phyloP scores from a whole-genome alignment of 805 yeast species.

The Candida odintsovae region DNA sequence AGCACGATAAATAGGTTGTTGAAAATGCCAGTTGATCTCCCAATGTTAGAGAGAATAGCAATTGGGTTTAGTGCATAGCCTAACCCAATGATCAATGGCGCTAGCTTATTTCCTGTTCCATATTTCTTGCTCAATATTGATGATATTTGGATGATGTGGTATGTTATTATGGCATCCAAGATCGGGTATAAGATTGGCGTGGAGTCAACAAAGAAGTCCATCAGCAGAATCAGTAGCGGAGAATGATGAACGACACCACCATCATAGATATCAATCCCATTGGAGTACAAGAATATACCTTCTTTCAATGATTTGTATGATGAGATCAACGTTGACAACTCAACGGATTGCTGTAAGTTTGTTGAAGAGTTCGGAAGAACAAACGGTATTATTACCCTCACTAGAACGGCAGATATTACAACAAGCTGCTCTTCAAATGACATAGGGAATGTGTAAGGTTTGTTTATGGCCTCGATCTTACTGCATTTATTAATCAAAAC shows the following conservation, averaged over 20 bases:
- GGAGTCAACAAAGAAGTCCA: slow-evolving; percentile 26
- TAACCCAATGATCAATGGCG: slow-evolving; percentile 46
- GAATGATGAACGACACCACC: slow-evolving; percentile 89
- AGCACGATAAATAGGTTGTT: slow-evolving; percentile 51
- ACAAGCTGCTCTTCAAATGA: slow-evolving; percentile 1
- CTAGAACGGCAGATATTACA: slow-evolving; percentile 10
- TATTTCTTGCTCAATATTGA: slow-evolving; percentile 19
- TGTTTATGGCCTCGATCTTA: too few species aligned
- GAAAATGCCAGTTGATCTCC: slow-evolving; percentile 62
- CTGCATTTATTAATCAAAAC: too few species aligned
- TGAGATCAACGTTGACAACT: slow-evolving; percentile 68
- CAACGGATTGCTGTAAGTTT: slow-evolving; percentile 34
- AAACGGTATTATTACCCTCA: slow-evolving; percentile 13
- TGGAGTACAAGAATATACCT: slow-evolving; percentile 55
- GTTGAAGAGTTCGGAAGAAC: slow-evolving; percentile 15
- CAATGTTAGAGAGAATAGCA: slow-evolving; percentile 56
- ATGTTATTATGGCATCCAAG: slow-evolving; percentile 55
- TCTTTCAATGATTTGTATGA: slow-evolving; percentile 62
- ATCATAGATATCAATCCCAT: slow-evolving; percentile 60
- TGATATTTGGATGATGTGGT: slow-evolving; percentile 45
- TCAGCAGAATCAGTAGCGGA: slow-evolving; percentile 57
- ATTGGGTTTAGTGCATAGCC: slow-evolving; percentile 80
- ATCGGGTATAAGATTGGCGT: slow-evolving; percentile 44
- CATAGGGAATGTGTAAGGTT: not conserved
- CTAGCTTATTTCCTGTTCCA: slow-evolving; percentile 10